Percentiles rank a stretch among this genome's conserved stretches.
Evolutionary conservation across 1,139 yeast genomes (phyloP).

Genomic region (Hemisphaericaspora lyxosophila): DNA sequence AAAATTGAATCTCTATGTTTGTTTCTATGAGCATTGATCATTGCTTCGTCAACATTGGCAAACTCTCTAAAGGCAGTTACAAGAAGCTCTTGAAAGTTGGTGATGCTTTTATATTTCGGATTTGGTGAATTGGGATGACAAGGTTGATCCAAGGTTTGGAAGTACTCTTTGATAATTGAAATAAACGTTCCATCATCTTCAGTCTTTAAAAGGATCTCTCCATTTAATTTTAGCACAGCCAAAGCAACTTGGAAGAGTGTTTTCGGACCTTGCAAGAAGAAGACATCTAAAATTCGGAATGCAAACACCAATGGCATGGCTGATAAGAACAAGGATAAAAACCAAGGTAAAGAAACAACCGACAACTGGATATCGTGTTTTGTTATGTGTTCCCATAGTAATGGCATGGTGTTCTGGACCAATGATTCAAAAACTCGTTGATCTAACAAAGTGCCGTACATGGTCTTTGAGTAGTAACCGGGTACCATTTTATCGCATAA

Average conservation of each 20-base stretch:
- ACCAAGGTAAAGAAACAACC: conserved; percentile 96
- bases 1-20: conserved; percentile 76
- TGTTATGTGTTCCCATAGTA: conserved; percentile 79
- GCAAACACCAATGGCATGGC: conserved; percentile 96
- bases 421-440: conserved; percentile 91
- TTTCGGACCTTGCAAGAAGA: conserved; percentile 87
- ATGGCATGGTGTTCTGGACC: conserved; percentile 87
- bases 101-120: conserved; percentile 61
- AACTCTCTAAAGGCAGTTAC: conserved; percentile 94
- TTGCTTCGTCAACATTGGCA: conserved; percentile 71
- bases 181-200: conserved; percentile 94
- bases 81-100: conserved; percentile 85
- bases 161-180: conserved; percentile 78
- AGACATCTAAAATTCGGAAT: conserved; percentile 85
- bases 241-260: conserved; percentile 91
- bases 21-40: conserved; percentile 66
- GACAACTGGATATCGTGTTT: conserved; percentile 87
- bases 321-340: conserved; percentile 81
- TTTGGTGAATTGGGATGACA: conserved; percentile 76
- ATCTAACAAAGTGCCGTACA: conserved; percentile 95
- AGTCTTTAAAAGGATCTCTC: conserved; percentile 74
- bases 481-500: conserved; percentile 86
- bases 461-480: conserved; percentile 94
- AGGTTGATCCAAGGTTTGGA: conserved; percentile 72
- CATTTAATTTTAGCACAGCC: conserved; percentile 83